phyloP scores from a whole-genome alignment of 2,329 filamentous ascomycete species.

The Blastomyces gilchristii region DNA sequence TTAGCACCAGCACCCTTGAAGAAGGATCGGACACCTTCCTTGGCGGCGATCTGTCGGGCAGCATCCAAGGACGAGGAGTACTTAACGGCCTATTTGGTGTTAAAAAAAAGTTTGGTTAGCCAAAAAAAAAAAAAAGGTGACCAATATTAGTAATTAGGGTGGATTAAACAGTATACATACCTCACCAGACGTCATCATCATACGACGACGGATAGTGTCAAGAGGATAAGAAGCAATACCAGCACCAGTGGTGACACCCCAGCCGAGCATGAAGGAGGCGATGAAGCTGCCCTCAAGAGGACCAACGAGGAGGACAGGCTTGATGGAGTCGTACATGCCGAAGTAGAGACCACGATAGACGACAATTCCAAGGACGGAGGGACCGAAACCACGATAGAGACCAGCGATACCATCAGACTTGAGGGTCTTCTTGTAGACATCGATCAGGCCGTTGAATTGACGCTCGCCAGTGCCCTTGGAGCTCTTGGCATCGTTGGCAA shows the following conservation, averaged over 20 bases:
- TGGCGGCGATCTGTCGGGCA: slow-evolving; percentile 89
- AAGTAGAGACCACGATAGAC: slow-evolving; percentile 99
- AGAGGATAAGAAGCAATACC: slow-evolving; percentile 99
- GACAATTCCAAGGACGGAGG: slow-evolving; percentile 96
- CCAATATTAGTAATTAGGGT: not conserved
- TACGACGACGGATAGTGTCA: slow-evolving; percentile 99
- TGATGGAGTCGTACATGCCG: slow-evolving; percentile 99
- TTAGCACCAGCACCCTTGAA: slow-evolving; percentile 99
- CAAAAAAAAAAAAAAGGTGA: not conserved
- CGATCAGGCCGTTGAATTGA: slow-evolving; percentile 99
- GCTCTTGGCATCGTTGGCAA: slow-evolving; percentile 99
- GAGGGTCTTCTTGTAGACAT: slow-evolving; percentile 99
- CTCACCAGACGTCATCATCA: slow-evolving; percentile 97
- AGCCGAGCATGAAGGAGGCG: slow-evolving; percentile 96
- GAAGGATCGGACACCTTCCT: slow-evolving; percentile 94
- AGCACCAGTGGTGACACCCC: slow-evolving; percentile 98
- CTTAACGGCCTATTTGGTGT: slow-evolving; percentile 81
- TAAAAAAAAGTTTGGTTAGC: slow-evolving; percentile 28
- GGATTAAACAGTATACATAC: slow-evolving; percentile 32
- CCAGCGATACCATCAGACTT: slow-evolving; percentile 96
- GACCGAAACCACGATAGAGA: slow-evolving; percentile 99
- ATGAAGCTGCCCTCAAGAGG: slow-evolving; percentile 96
- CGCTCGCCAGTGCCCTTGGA: slow-evolving; percentile 90
- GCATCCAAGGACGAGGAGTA: slow-evolving; percentile 96
- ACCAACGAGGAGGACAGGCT: slow-evolving; percentile 93